Conservation (phyloP, 345 rosid genomes). For the Viola odorata region DNA sequence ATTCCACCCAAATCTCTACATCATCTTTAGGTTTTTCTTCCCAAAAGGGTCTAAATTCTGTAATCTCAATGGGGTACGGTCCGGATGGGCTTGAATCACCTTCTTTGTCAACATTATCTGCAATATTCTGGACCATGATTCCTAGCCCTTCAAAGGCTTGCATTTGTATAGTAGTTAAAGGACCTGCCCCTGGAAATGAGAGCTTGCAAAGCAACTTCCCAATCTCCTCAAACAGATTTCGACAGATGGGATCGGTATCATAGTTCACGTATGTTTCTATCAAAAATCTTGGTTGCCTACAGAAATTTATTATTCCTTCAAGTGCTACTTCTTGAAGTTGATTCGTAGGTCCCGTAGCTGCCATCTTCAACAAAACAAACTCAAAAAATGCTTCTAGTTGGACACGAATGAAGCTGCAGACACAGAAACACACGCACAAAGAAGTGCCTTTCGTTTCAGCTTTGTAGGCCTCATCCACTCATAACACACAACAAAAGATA, state of each 20-base stretch:
- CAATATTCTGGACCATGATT: slow-evolving; percentile 69
- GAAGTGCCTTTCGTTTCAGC: background rate
- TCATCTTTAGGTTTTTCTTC: slow-evolving; percentile 55
- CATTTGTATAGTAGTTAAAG: slow-evolving; percentile 52
- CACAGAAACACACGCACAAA: background rate
- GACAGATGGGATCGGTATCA: slow-evolving; percentile 69
- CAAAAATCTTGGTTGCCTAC: slow-evolving; percentile 73
- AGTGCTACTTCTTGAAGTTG: slow-evolving; percentile 84
- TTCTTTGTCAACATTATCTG: slow-evolving; percentile 61
- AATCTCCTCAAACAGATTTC: slow-evolving; percentile 57
- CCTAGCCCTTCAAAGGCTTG: slow-evolving; percentile 94
- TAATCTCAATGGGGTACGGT: slow-evolving; percentile 48
- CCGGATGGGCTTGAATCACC: slow-evolving; percentile 36
- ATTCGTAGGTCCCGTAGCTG: slow-evolving; percentile 31
- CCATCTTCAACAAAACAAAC: slow-evolving; percentile 51
- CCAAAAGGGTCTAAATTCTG: slow-evolving; percentile 71
- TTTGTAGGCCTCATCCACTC: background rate
- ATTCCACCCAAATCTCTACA: slow-evolving; percentile 56
- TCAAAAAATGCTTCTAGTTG: slow-evolving; percentile 89
- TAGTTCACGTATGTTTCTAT: slow-evolving; percentile 78
- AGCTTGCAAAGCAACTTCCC: slow-evolving; percentile 82
- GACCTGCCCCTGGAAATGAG: slow-evolving; percentile 66
- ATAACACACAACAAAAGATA: background rate
- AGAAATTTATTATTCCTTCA: slow-evolving; percentile 77
- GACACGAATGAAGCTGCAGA: slow-evolving; percentile 65